Conservation (phyloP, 495 filamentous ascomycete species). For the Rhypophila decipiens region DNA sequence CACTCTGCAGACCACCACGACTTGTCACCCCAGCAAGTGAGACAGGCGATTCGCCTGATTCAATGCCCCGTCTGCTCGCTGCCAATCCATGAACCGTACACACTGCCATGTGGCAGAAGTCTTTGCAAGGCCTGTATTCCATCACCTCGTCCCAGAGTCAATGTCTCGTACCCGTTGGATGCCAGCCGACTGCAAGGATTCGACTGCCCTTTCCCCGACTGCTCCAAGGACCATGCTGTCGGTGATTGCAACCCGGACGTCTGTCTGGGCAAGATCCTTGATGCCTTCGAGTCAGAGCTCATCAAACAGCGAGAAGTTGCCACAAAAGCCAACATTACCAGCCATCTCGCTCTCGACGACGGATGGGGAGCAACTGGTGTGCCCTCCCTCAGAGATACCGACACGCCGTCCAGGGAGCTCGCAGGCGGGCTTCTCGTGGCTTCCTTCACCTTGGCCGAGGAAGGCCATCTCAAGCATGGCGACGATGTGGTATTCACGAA, state of each 20-base stretch:
- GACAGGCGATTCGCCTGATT: conserved; percentile 7
- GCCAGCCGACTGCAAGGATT: conserved; percentile 61
- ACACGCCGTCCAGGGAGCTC: conserved; percentile 22
- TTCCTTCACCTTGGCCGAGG: conserved; percentile 49
- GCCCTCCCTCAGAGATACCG: conserved; percentile 27
- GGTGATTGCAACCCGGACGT: conserved; percentile 75
- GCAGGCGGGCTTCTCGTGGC: conserved; percentile 55
- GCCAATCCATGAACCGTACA: conserved; percentile 61
- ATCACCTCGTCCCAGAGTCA: conserved; percentile 47
- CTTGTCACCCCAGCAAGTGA: conserved; percentile 2
- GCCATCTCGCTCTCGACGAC: conserved; percentile 34
- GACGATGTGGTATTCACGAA: conserved; percentile 39
- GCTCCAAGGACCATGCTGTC: conserved; percentile 63
- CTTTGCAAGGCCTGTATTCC: conserved; percentile 75
- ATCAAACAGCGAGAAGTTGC: conserved; percentile 24
- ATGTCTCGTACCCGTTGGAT: conserved; percentile 68
- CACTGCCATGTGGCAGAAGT: conserved; percentile 76
- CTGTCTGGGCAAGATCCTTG: conserved; percentile 58
- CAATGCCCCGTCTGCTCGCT: conserved; percentile 50
- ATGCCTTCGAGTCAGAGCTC: conserved; percentile 44
- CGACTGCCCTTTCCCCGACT: conserved; percentile 62
- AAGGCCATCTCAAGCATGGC: conserved; percentile 46
- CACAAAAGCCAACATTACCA: conserved; percentile 18
- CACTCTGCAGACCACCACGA: neutral
- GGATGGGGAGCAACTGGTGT: conserved; percentile 38